These are phyloP conservation scores for Arthrinium phaeospermum DNA, from an alignment of 2,329 filamentous ascomycete genomes.

Conservation along the genomic window DNA sequence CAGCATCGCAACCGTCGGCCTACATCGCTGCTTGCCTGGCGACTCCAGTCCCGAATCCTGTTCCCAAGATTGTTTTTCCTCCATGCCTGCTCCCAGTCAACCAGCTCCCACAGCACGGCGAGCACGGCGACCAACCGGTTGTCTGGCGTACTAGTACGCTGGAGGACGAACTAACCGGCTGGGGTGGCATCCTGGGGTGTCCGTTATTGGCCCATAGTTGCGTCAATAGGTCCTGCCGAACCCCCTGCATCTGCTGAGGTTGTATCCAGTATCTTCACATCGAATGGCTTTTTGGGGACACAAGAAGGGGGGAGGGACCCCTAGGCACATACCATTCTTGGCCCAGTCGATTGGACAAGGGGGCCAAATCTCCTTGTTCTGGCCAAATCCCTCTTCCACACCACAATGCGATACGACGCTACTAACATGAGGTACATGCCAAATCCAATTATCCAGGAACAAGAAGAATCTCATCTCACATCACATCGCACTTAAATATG, in stretches of 20 bases:
- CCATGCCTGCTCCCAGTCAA: conserved; percentile 7
- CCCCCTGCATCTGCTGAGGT: conserved; percentile 12
- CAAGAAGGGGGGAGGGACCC: conserved; percentile 4
- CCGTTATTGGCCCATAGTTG: conserved; percentile 14
- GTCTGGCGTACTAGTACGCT: conserved; percentile 10
- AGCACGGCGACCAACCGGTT: not conserved
- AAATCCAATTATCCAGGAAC: conserved; percentile 18
- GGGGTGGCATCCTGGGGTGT: conserved; percentile 14
- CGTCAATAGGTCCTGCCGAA: conserved; percentile 17
- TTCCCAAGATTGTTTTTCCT: not conserved
- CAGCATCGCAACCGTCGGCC: conserved; percentile 3
- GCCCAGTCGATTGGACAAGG: conserved; percentile 17
- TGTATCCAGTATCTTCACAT: conserved; percentile 12
- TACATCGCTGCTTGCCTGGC: not conserved
- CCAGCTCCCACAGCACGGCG: not conserved
- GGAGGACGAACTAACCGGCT: not conserved
- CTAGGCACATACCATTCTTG: conserved; percentile 8
- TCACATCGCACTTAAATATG: not conserved
- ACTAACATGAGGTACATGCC: conserved; percentile 11
- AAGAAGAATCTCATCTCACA: conserved; percentile 16
- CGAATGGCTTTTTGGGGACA: not conserved
- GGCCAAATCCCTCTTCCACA: not conserved
- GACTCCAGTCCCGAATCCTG: not conserved
- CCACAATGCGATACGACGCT: conserved; percentile 14
- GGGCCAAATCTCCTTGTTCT: conserved; percentile 13